A percentile compares a stretch with the other conserved stretches of the same genome.
phyloP scores from a whole-genome alignment of 352 stramenopile species.

The Blastocystis sp. region DNA sequence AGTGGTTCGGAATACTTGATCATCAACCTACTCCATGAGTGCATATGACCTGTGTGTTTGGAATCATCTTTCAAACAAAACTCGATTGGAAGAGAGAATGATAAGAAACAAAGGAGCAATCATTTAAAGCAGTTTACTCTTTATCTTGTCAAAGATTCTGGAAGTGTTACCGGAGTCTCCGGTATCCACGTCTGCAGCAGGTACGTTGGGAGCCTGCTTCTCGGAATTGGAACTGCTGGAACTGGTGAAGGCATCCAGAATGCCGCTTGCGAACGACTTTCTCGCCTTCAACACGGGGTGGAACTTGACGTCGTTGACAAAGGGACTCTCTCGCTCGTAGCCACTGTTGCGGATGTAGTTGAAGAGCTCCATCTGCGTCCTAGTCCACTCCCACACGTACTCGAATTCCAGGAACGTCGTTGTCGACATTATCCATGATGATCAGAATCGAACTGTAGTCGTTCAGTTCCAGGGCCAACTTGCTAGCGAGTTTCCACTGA shows the following conservation, averaged over 20 bases:
- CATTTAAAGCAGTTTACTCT: neutral
- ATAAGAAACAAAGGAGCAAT: neutral
- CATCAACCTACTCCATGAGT: neutral
- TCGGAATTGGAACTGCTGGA: neutral
- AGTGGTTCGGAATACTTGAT: slow-evolving; percentile 44
- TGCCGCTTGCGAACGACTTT: slow-evolving; percentile 53
- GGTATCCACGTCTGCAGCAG: too few species aligned
- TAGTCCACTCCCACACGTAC: neutral
- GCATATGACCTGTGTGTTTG: neutral
- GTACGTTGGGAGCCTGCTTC: neutral
- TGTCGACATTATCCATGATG: slow-evolving; percentile 47
- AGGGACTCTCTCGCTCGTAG: slow-evolving; percentile 50
- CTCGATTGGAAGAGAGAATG: neutral
- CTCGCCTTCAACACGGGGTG: slow-evolving; percentile 47
- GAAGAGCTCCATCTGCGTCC: slow-evolving; percentile 36
- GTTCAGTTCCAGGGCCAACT: slow-evolving; percentile 33
- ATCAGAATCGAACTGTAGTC: slow-evolving; percentile 44
- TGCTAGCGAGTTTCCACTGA: slow-evolving; percentile 25
- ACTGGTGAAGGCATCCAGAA: slow-evolving; percentile 22
- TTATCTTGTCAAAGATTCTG: slow-evolving; percentile 29
- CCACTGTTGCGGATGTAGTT: slow-evolving; percentile 38
- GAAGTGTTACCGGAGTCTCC: neutral
- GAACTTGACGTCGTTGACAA: slow-evolving; percentile 54
- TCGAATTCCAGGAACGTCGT: slow-evolving; percentile 46
- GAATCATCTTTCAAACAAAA: neutral